Base-by-base conservation (phyloP, 2,329 filamentous ascomycete genomes). In the Neoscytalidium dimidiatum region DNA sequence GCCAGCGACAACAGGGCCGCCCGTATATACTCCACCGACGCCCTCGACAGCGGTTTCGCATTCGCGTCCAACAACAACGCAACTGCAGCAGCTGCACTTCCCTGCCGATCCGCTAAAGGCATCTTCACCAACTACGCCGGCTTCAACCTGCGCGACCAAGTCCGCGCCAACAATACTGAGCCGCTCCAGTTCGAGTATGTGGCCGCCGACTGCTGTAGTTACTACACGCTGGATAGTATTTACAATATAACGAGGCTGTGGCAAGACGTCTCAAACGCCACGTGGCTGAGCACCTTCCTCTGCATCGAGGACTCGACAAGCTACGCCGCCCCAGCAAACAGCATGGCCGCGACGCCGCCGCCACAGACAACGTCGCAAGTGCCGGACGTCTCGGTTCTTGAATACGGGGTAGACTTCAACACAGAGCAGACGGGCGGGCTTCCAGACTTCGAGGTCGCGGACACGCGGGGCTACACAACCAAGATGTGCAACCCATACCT, bases 151-250 rank as follows among this genome's bases (percentile, higher is more conserved):
- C 73, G 75, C 28, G 77, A 79, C 51, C 75, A 78, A 52, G 69
- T 80, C 21, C 73, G 77, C 3, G 58, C 67, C 3, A 69, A 70
- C 19, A 73, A 77, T 3, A 65, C 65, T 11, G 68, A 66, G 3
- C 77, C 78, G 0, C 68, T 79, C 0, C 76, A 79, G 52, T 78
- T 79, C 71, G 71, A 73, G 43, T 79, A 78, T 61, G 71, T 77
- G 41, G 72, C 78, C 8, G 76, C 77, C 21, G 73, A 79, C 63
- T 80, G 78, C 69, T 69, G 78, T 9, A 72, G 80, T 29, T 79
- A 73, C 68, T 79, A 76, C 69, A 77, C 77, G 0, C 53, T 73
- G 1, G 64, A 67, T 17, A 80, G 75, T 60, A 64, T 75, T 51
- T 74, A 75, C 68, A 77, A 80, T 69, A 74, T 73, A 66, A 70